A percentile compares a stretch with the other conserved stretches of the same genome.
Conservation (phyloP, 345 rosid genomes). For the Carallia brachiata region DNA sequence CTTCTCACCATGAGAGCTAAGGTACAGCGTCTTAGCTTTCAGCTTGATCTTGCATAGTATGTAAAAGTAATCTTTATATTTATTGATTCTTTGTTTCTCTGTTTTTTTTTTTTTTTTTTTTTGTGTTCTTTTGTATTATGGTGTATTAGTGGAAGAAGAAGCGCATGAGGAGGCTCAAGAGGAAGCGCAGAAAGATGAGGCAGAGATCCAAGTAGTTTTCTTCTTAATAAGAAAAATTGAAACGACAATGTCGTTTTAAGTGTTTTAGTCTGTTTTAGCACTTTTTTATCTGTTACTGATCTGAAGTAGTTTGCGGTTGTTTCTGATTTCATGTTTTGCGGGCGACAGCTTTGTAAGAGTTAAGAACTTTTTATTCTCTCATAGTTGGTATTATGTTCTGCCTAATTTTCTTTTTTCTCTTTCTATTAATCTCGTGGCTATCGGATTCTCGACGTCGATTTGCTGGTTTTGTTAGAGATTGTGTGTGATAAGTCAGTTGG, state of each 20-base stretch:
- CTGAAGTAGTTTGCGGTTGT: neutral
- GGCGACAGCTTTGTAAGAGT: neutral
- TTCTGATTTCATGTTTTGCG: slow-evolving; percentile 4
- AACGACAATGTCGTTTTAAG: neutral
- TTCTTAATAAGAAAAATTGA: neutral
- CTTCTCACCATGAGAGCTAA: slow-evolving; percentile 75
- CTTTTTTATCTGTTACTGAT: too few species aligned
- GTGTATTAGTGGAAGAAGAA: slow-evolving; percentile 92
- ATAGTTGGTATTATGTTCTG: slow-evolving; percentile 11
- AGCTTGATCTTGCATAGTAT: neutral
- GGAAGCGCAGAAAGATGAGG: slow-evolving; percentile 99
- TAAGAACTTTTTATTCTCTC: neutral
- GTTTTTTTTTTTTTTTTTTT: slow-evolving; percentile 3
- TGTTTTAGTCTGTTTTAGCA: neutral
- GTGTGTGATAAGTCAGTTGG: too few species aligned
- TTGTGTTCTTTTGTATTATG: neutral
- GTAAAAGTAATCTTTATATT: neutral
- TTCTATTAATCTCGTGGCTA: neutral
- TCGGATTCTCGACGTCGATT: too few species aligned
- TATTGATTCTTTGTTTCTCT: neutral
- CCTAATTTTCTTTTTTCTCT: neutral
- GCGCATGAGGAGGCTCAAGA: slow-evolving; percentile 99
- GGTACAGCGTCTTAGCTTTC: slow-evolving; percentile 29
- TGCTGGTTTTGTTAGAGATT: too few species aligned
- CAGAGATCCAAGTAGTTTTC: slow-evolving; percentile 90